Base-by-base conservation (phyloP, 1,284 basidiomycete species). In the Ustilago curta region DNA sequence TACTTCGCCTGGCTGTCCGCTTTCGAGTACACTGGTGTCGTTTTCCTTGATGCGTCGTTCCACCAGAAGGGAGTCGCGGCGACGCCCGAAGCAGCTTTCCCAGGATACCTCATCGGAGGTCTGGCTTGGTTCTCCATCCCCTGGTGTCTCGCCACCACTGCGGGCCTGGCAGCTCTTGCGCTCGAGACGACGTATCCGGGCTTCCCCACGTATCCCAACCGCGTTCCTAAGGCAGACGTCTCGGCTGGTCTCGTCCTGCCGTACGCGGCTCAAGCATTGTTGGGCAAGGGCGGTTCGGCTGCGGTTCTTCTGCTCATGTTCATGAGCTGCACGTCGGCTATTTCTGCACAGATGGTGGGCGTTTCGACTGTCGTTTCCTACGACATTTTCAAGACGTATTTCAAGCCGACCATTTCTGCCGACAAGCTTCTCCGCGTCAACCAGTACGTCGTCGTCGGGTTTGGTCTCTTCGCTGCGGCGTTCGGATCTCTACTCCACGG, bases 251-350 rank as follows among this genome's bases (percentile, higher is more conserved):
- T 81, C 25, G 78, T 77, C 39, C 59, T 81, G 14, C 78, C 78
- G 6, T 81, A 81, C 50, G 78, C 80, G 18, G 80, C 76, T 0
- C 76, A 81, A 44, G 79, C 79, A 19, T 35, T 81, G 40, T 56
- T 81, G 4, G 79, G 79, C 47, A 78, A 76, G 42, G 78, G 78
- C 2, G 79, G 79, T 1, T 73, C 67, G 8, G 77, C 77, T 0
- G 79, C 70, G 5, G 77, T 81, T 16, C 61, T 80, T 19, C 59
- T 79, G 12, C 70, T 79, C 31, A 80, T 78, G 79, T 81, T 79
- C 67, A 83, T 83, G 81, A 66, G 60, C 39, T 79, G 72, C 57
- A 83, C 82, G 2, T 80, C 77, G 1, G 81, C 83, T 14, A 77
- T 79, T 39, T 79, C 74, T 1, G 77, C 77, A 4, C 75, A 79